Conservation (phyloP, 1,284 basidiomycete species). For the Ustilago crameri region DNA sequence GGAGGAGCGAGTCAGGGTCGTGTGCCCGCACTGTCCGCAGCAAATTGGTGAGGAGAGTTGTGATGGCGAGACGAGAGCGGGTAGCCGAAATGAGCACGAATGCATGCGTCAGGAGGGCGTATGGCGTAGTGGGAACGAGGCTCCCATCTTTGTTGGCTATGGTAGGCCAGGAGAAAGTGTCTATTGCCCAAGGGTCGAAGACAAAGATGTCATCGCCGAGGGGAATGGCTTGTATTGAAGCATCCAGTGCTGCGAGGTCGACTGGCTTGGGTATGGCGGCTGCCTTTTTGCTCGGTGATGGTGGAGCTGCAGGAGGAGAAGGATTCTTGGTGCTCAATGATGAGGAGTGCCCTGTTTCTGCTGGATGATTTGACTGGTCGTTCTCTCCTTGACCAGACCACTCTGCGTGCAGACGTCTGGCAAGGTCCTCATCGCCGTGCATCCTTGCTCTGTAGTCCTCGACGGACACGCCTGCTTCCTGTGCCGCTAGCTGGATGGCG, state of each 20-base stretch:
- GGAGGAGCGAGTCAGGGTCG: slow-evolving; percentile 78
- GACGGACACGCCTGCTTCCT: slow-evolving; percentile 23
- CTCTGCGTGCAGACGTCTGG: slow-evolving; percentile 33
- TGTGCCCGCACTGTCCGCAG: slow-evolving; percentile 78
- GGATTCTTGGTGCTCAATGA: neutral
- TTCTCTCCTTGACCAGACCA: slow-evolving; percentile 20
- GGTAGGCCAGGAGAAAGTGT: slow-evolving; percentile 56
- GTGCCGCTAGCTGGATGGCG: slow-evolving; percentile 37
- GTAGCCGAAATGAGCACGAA: slow-evolving; percentile 80
- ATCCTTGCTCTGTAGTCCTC: slow-evolving; percentile 23
- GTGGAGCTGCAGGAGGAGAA: slow-evolving; percentile 1
- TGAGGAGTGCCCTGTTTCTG: neutral
- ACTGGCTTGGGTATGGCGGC: slow-evolving; percentile 10
- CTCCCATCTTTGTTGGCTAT: slow-evolving; percentile 13
- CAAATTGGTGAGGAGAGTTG: slow-evolving; percentile 82
- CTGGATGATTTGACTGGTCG: neutral
- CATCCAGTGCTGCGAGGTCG: slow-evolving; percentile 50
- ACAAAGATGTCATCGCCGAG: slow-evolving; percentile 66
- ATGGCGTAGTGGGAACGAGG: slow-evolving; percentile 72
- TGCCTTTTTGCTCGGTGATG: slow-evolving; percentile 6
- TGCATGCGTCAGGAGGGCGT: slow-evolving; percentile 82
- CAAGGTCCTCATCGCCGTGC: slow-evolving; percentile 45
- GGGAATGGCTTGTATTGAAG: slow-evolving; percentile 47
- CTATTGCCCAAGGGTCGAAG: slow-evolving; percentile 59
- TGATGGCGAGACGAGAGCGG: slow-evolving; percentile 82